Evolutionary conservation across 352 stramenopile genomes (phyloP).

Genomic region (Phytophthora constricta): DNA sequence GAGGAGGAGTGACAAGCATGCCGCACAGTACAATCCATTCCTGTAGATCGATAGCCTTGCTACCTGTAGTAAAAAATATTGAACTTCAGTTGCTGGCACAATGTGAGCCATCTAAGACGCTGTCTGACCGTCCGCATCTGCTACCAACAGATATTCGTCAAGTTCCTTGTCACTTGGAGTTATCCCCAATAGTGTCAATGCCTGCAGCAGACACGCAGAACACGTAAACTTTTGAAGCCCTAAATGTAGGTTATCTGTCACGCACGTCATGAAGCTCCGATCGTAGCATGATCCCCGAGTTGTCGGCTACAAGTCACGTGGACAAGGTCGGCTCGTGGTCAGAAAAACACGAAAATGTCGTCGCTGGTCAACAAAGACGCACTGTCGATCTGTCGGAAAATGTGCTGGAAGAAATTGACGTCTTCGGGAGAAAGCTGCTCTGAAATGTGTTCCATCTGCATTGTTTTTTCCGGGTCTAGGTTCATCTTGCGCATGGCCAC

Average conservation of each 20-base stretch:
- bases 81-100: not conserved
- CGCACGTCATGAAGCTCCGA: constrained; percentile 67
- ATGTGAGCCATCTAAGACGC: not conserved
- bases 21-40: constrained; percentile 74
- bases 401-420: constrained; percentile 71
- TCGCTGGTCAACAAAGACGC: constrained; percentile 1
- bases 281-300: constrained; percentile 67
- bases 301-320: constrained; percentile 40
- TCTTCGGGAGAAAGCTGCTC: constrained; percentile 61
- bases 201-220: constrained; percentile 28
- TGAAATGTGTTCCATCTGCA: constrained; percentile 66
- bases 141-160: constrained; percentile 69
- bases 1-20: constrained; percentile 60
- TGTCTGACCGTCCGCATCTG: constrained; percentile 53
- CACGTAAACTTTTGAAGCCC: not conserved
- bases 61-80: constrained; percentile 31
- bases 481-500: constrained; percentile 73
- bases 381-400: constrained; percentile 78
- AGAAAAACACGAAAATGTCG: not conserved
- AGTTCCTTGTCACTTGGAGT: constrained; percentile 70
- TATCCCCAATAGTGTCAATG: constrained; percentile 61
- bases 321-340: not conserved
- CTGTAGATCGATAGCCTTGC: constrained; percentile 72
- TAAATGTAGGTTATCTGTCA: not conserved
- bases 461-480: constrained; percentile 63